phyloP scores from a whole-genome alignment of 2,329 filamentous ascomycete species.

The Sporothrix euskadiensis region DNA sequence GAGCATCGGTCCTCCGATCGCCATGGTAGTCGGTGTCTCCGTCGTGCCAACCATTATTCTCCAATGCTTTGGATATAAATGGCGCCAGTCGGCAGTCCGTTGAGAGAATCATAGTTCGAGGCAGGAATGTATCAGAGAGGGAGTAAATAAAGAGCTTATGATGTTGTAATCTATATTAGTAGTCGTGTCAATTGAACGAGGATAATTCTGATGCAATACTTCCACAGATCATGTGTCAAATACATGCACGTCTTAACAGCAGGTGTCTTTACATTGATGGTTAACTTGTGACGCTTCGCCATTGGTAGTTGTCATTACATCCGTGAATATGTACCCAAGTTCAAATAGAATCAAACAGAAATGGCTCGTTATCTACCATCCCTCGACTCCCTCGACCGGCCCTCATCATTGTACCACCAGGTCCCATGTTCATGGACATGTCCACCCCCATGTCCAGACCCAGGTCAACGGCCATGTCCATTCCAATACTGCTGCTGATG shows the following conservation, averaged over 20 bases:
- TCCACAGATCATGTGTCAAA: too few relatives aligned
- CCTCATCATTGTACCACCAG: neutral
- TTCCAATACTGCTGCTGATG: neutral
- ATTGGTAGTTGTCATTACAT: too few relatives aligned
- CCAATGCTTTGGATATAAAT: constrained; percentile 21
- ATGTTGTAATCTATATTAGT: too few relatives aligned
- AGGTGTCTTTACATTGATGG: too few relatives aligned
- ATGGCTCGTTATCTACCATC: neutral
- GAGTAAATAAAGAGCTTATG: too few relatives aligned
- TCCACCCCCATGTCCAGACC: neutral
- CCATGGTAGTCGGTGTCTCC: neutral
- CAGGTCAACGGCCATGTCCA: neutral
- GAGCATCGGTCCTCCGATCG: neutral
- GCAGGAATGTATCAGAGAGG: too few relatives aligned
- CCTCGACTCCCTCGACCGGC: neutral
- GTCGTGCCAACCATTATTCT: constrained; percentile 21
- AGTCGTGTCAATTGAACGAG: too few relatives aligned
- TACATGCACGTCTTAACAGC: too few relatives aligned
- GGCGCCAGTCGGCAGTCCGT: neutral
- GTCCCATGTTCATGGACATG: neutral
- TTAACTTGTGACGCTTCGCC: too few relatives aligned
- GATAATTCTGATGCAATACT: too few relatives aligned
- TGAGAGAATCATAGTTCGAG: too few relatives aligned
- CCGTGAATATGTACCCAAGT: too few relatives aligned
- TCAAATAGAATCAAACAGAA: neutral